These are phyloP conservation scores for Aureobasidium sp. DNA, from an alignment of 2,329 filamentous ascomycete genomes.

Conservation along the genomic window DNA sequence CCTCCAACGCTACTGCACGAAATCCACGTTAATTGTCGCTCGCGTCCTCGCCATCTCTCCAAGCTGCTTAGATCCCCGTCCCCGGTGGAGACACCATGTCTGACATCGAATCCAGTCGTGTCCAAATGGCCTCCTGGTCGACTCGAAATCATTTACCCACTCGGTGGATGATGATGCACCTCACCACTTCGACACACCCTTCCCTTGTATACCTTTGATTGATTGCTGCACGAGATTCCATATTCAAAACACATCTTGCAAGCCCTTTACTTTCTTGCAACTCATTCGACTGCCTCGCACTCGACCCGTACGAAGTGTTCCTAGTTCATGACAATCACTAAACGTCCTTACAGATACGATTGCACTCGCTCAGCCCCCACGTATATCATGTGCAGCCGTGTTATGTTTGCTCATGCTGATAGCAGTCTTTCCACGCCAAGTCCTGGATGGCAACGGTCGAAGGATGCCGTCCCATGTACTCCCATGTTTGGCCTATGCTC, in stretches of 20 bases:
- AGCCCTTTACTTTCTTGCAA: background rate
- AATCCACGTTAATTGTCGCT: constrained; percentile 1
- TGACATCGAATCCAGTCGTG: constrained; percentile 1
- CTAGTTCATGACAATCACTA: background rate
- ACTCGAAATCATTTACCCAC: background rate
- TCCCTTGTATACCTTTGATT: constrained; percentile 1
- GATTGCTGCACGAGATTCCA: background rate
- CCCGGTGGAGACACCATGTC: constrained; percentile 4
- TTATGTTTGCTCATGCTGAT: background rate
- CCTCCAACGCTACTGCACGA: constrained; percentile 7
- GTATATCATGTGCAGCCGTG: background rate
- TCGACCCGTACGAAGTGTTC: background rate
- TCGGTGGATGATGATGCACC: background rate
- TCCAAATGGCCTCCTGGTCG: background rate
- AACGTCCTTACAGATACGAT: constrained; percentile 6
- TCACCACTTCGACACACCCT: background rate
- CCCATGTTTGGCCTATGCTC: background rate
- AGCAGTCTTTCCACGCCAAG: background rate
- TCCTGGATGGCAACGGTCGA: background rate
- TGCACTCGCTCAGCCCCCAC: constrained; percentile 1
- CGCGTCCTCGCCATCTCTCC: background rate
- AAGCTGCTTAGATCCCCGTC: background rate
- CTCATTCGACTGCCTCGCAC: background rate
- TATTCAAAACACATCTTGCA: constrained; percentile 6
- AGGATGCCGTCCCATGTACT: background rate